Percentiles rank a stretch among this genome's conserved stretches.
These are phyloP conservation scores for Thecaphora thlaspeos DNA, from an alignment of 1,284 basidiomycete species.

Conservation along the genomic window DNA sequence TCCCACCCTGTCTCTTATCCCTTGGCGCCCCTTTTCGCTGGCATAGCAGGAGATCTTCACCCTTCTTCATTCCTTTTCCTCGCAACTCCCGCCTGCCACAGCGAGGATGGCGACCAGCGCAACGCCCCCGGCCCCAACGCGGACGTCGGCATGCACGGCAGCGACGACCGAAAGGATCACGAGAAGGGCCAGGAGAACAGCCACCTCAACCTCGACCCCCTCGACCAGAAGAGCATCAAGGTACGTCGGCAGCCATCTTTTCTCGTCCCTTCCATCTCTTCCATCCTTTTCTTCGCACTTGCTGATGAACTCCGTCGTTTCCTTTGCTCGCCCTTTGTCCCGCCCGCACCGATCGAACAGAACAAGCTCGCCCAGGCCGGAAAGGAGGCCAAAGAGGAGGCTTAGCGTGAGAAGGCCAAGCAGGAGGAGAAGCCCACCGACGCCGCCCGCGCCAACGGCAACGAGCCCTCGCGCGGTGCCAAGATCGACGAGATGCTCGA, in stretches of 20 bases:
- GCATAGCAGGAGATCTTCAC: background rate
- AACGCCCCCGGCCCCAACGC: constrained; percentile 38
- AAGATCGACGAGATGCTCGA: constrained; percentile 67
- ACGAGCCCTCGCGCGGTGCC: constrained; percentile 67
- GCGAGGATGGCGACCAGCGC: constrained; percentile 43
- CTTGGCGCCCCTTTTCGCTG: background rate
- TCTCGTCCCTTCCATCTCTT: too few species aligned
- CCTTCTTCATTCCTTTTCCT: background rate
- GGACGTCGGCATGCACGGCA: constrained; percentile 35
- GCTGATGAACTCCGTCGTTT: background rate
- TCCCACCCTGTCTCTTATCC: background rate
- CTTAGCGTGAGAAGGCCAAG: constrained; percentile 31
- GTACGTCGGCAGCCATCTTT: background rate
- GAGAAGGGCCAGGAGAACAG: constrained; percentile 48
- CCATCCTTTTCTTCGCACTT: too few species aligned
- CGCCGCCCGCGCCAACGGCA: constrained; percentile 60
- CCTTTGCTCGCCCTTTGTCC: constrained; percentile 1
- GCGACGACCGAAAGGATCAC: constrained; percentile 42
- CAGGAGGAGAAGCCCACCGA: constrained; percentile 31
- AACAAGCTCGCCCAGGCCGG: constrained; percentile 51
- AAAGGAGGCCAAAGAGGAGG: constrained; percentile 43
- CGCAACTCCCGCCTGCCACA: constrained; percentile 2
- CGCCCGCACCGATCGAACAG: constrained; percentile 2
- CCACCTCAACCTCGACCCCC: constrained; percentile 43
- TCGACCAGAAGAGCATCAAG: constrained; percentile 50